These are phyloP conservation scores for Paramecium biaurelia DNA, from an alignment of 73 alveolate species.

Conservation along the genomic window DNA sequence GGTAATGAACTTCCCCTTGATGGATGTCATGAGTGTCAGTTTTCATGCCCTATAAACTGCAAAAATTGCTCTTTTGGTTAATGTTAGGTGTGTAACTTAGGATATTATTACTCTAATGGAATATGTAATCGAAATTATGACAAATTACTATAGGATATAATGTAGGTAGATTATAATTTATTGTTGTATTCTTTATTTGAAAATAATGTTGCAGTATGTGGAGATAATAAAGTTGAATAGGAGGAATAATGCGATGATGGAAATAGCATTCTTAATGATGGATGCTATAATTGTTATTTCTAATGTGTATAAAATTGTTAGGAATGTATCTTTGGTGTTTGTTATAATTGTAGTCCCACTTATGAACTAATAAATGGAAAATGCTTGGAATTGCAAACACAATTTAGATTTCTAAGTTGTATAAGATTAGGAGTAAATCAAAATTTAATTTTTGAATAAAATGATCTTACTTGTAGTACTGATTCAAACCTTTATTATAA, in stretches of 20 bases:
- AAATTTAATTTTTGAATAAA: not conserved
- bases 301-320: not conserved
- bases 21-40: not conserved
- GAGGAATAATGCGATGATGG: not conserved
- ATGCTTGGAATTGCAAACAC: not conserved
- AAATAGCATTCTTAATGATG: not conserved
- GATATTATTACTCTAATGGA: not conserved
- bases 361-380: not conserved
- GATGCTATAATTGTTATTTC: not conserved
- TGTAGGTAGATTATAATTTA: not conserved
- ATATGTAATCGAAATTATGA: not conserved
- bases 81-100: not conserved
- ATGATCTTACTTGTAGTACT: not conserved
- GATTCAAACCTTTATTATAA: not conserved
- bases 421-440: not conserved
- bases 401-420: not conserved
- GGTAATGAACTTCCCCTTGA: not conserved
- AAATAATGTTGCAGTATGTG: not conserved
- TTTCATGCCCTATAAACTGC: not conserved
- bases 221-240: not conserved
- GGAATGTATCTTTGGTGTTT: not conserved
- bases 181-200: not conserved
- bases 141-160: not conserved
- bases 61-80: not conserved
- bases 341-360: not conserved